Evolutionary conservation across 1,284 basidiomycete genomes (phyloP), one percentile per base, ranked within the genome.

Genomic region (Rhodotorula sp.): DNA sequence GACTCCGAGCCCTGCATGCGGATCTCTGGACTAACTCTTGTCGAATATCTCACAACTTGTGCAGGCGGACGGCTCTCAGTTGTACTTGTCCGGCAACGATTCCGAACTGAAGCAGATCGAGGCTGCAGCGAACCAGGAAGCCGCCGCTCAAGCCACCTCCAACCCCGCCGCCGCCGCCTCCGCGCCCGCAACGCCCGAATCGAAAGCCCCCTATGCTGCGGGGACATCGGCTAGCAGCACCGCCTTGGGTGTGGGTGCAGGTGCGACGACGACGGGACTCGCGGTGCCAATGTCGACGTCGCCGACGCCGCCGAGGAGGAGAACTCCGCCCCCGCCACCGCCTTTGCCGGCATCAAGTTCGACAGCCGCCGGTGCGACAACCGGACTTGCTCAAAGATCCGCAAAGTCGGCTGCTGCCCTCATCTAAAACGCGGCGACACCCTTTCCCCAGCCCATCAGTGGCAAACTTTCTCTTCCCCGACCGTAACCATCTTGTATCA

Each of bases 1-100:
- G 18, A 20, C 22, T 30, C 44, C 33, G 24, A n/a, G 29, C 17
- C 20, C 30, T 4, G 30, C n/a, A 42, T 8, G 37, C 10, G 37
- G 26, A 22, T n/a, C 26, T 30, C 60, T 3, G 1, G 17, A 42
- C 46, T 12, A 29, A 10, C 51, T 56, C 18, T 37, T 24, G n/a
- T 26, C n/a, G 37, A 22, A 1, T 18, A 17, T 3, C 45, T 37
- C 8, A 6, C 26, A 15, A 7, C 24, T 24, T 30, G 22, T 5
- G 26, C 57, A 70, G 69, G 66, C 69, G 29, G 69, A 71, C 60
- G 69, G 69, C 24, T 65, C 63, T n/a, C 49, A 67, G 24, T 37
- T 71, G 14, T 59, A 59, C 59, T 56, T 71, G 29, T 60, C 69
- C 24, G 59, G 64, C 33, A 37, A 51, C 30, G n/a, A 45, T 17